These are phyloP conservation scores for Mortierella sp. DNA, from an alignment of 371 early-diverging fungal species.

Conservation along the genomic window DNA sequence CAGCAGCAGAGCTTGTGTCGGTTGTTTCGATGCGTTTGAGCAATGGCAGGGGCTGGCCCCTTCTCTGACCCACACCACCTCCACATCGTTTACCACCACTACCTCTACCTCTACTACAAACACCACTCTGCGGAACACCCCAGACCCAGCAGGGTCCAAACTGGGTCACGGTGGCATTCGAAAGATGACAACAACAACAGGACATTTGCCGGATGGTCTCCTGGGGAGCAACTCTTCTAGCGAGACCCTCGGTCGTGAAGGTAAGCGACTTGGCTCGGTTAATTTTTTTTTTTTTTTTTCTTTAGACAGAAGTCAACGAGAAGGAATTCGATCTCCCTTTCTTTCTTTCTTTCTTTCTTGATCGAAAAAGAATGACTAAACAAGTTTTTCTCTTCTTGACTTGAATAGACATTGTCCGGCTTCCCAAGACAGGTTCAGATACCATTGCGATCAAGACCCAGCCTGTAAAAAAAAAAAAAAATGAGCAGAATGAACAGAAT, in stretches of 20 bases:
- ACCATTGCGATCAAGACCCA: conserved; percentile 50
- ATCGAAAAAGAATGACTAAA: background rate
- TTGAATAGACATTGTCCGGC: conserved; percentile 35
- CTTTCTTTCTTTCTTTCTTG: background rate
- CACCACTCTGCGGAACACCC: conserved; percentile 9
- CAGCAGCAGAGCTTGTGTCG: conserved; percentile 40
- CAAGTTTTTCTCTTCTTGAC: background rate
- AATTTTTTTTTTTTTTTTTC: no score
- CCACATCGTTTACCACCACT: background rate
- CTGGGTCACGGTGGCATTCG: conserved; percentile 5
- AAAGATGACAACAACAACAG: conserved; percentile 12
- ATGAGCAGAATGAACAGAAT: background rate
- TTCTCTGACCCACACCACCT: conserved; percentile 1
- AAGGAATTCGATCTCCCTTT: no score
- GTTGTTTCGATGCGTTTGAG: conserved; percentile 44
- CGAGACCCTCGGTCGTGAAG: conserved; percentile 47
- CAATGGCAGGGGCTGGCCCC: conserved; percentile 42
- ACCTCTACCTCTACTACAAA: background rate
- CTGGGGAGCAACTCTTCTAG: conserved; percentile 14
- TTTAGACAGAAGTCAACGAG: no score
- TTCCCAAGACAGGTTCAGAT: conserved; percentile 36
- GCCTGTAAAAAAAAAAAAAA: conserved; percentile 32
- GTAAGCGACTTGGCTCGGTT: no score
- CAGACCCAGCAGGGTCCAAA: conserved; percentile 14
- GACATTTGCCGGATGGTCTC: conserved; percentile 36